Conservation (phyloP, 768 basidiomycete genomes). For the Lactarius evosmus region DNA sequence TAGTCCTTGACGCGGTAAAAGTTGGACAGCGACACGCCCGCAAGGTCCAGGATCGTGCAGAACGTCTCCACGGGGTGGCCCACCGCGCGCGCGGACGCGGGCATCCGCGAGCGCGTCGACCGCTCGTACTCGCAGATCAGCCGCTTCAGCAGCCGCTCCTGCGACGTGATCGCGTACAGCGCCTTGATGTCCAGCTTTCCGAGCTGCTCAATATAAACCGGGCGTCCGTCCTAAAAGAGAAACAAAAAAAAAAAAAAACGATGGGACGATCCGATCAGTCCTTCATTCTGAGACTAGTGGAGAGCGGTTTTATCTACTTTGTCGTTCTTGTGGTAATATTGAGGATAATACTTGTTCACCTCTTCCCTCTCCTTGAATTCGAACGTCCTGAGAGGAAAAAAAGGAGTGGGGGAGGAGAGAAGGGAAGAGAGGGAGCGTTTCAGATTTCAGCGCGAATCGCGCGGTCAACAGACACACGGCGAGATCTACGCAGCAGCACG, state of each 20-base stretch:
- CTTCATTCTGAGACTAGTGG: background rate
- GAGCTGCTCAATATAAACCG: slow-evolving; percentile 91
- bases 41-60: slow-evolving; percentile 95
- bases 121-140: slow-evolving; percentile 94
- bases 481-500: slow-evolving; percentile 31
- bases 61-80: slow-evolving; percentile 94
- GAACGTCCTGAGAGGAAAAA: slow-evolving; percentile 63
- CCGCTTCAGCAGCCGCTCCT: slow-evolving; percentile 82
- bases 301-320: slow-evolving; percentile 48
- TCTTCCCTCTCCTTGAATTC: slow-evolving; percentile 77
- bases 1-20: slow-evolving; percentile 95
- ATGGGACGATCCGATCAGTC: background rate
- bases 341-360: slow-evolving; percentile 92
- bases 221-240: slow-evolving; percentile 78
- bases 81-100: slow-evolving; percentile 63
- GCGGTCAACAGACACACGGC: background rate
- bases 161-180: slow-evolving; percentile 77
- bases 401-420: background rate
- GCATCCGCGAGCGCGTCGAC: slow-evolving; percentile 74
- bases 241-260: background rate
- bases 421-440: background rate
- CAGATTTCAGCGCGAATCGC: background rate
- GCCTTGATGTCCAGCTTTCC: slow-evolving; percentile 85
- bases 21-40: slow-evolving; percentile 61
- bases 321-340: slow-evolving; percentile 95